A percentile compares a stretch with the other conserved stretches of the same genome.
Conservation (phyloP, 73 alveolate genomes). For the Paramecium octaurelia region DNA sequence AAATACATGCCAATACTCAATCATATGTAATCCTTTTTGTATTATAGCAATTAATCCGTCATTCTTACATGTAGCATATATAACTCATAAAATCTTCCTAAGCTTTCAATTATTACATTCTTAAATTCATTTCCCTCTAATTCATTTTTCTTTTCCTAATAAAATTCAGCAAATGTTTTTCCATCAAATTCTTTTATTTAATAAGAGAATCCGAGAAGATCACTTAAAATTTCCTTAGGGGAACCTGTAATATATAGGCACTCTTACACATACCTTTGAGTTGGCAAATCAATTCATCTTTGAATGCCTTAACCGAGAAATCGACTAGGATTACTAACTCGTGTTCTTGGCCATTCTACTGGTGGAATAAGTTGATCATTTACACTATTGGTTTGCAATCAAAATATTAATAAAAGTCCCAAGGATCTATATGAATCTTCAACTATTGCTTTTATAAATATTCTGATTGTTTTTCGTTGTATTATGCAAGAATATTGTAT, state of each 20-base stretch:
- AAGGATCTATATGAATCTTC: slow-evolving; percentile 37
- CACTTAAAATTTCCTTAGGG: not conserved
- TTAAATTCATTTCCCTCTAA: not conserved
- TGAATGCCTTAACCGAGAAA: not conserved
- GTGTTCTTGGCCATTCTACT: not conserved
- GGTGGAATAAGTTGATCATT: not conserved
- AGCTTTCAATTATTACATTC: not conserved
- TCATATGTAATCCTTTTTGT: slow-evolving; percentile 27
- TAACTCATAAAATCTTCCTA: slow-evolving; percentile 32
- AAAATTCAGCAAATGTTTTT: not conserved
- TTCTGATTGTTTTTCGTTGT: not conserved
- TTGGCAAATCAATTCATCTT: not conserved
- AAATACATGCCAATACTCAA: not conserved
- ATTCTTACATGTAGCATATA: not conserved
- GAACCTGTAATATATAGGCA: not conserved
- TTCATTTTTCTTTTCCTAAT: not conserved
- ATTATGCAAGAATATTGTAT: not conserved
- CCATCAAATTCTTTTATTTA: not conserved
- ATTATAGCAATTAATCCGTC: slow-evolving; percentile 4
- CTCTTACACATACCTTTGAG: not conserved
- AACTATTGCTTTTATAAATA: not conserved
- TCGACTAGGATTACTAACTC: not conserved
- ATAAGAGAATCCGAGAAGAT: not conserved
- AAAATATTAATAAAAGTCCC: slow-evolving; percentile 40
- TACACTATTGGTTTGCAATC: slow-evolving; percentile 16